A percentile compares a stretch with the other conserved stretches of the same genome.
Evolutionary conservation across 805 yeast genomes (phyloP).

Genomic region (Tetrapisispora pingtungensis): DNA sequence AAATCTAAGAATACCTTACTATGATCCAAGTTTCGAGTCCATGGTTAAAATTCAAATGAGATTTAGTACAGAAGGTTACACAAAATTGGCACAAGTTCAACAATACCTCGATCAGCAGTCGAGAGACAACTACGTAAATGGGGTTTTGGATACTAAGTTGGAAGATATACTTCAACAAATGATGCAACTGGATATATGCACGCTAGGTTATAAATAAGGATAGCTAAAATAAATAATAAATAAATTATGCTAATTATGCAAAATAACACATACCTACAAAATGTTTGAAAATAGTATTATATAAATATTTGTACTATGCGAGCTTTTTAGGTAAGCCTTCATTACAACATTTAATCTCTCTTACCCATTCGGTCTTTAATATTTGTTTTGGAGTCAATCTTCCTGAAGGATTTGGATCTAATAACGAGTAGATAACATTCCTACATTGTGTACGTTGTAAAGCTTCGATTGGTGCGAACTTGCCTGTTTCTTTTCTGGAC

Average conservation of each 20-base stretch:
- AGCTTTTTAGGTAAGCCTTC: constrained; percentile 36
- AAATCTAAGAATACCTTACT: constrained; percentile 69
- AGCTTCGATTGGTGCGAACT: constrained; percentile 84
- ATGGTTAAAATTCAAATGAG: constrained; percentile 71
- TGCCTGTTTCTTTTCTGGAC: constrained; percentile 72
- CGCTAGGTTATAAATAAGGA: constrained; percentile 43
- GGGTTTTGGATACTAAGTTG: constrained; percentile 61
- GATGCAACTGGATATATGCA: constrained; percentile 59
- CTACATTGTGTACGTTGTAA: constrained; percentile 82
- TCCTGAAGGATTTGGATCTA: constrained; percentile 84
- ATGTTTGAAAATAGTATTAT: neutral
- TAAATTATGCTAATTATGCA: constrained; percentile 2
- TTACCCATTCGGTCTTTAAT: constrained; percentile 89
- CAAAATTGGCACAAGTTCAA: constrained; percentile 72
- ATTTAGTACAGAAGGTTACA: constrained; percentile 79
- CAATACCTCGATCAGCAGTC: constrained; percentile 66
- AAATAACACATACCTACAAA: neutral
- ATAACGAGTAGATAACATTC: constrained; percentile 83
- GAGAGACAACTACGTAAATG: constrained; percentile 76
- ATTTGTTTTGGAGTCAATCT: constrained; percentile 84
- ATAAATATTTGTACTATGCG: neutral
- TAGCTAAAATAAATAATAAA: constrained; percentile 1
- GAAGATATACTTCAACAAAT: constrained; percentile 62
- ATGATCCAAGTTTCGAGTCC: constrained; percentile 76
- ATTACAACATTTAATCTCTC: constrained; percentile 73